Evolutionary conservation across 345 rosid species (phyloP), one percentile per base, ranked within the genome.

Genomic region (Eutrema japonicum): DNA sequence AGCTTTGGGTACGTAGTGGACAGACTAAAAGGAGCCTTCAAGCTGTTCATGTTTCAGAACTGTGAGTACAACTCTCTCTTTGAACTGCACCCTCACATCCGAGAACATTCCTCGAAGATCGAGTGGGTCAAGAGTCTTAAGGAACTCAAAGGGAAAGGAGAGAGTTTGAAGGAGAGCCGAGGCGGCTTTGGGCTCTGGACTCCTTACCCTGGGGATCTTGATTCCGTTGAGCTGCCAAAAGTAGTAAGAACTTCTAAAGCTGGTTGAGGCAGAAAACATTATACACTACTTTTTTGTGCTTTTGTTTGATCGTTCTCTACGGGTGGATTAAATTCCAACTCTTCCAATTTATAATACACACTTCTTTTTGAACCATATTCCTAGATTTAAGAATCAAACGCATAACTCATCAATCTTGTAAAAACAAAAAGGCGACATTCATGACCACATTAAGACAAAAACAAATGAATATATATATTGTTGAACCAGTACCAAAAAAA

Each of bases 181-280:
- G 97, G 99, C 8, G 97, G 99, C 12, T 83, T 96, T 68, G 99
- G 96, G 47, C 81, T 96, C 46, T 96, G 98, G 98, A 89, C 90
- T 47, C 96, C 97, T 8, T 96, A 96, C 71, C 97, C 97, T 18
- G 96, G 85, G 18, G 78, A 90, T 76, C 96, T 92, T 45, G 71
- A 81, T 75, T 82, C 86, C 6, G 90, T 96, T 57, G 87, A 67
- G 67, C 77, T 92, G 58, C 98, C 97, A 2, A 66, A 67, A 6
- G 89, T 88, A 22, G 85, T 72, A 33, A 86, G 97, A 90, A 85
- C 88, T 71, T 88, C 97, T n/a, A 96, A 90, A 85, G 97, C 98
- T 45, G 99, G 96, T 72, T 92, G 79, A 91, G 36, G 26, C 40
- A 49, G 18, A 52, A 36, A 13, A 41, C 56, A 60, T 10, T 13